Conservation (phyloP, 1,284 basidiomycete species). For the Fomitopsis betulina region DNA sequence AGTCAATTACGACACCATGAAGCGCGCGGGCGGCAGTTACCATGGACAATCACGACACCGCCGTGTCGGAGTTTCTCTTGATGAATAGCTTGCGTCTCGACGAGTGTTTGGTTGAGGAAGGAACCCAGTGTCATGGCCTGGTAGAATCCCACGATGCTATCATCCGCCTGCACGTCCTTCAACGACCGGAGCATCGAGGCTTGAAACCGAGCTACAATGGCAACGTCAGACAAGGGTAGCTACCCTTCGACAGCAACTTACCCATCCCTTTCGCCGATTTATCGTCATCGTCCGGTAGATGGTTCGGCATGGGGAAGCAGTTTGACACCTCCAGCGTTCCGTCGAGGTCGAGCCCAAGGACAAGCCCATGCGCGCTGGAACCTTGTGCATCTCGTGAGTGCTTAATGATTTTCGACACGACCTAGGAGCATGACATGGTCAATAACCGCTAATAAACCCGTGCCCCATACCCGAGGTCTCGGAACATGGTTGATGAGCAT, state of each 20-base stretch:
- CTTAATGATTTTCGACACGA: slow-evolving; percentile 91
- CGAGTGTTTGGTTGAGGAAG: slow-evolving; percentile 87
- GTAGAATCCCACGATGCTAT: slow-evolving; percentile 96
- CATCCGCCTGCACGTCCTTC: slow-evolving; percentile 91
- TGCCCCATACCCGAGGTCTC: neutral
- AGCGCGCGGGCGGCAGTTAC: slow-evolving; percentile 34
- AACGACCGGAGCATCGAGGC: slow-evolving; percentile 82
- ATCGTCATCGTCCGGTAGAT: slow-evolving; percentile 70
- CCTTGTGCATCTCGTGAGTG: slow-evolving; percentile 68
- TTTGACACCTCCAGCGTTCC: slow-evolving; percentile 91
- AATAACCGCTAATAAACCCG: neutral
- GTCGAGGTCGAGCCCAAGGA: slow-evolving; percentile 90
- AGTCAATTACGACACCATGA: neutral
- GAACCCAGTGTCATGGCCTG: slow-evolving; percentile 87
- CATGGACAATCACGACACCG: slow-evolving; percentile 88
- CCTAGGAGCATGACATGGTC: slow-evolving; percentile 40
- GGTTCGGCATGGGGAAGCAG: slow-evolving; percentile 82
- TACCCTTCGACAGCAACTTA: slow-evolving; percentile 30
- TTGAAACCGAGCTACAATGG: slow-evolving; percentile 70
- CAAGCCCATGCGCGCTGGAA: slow-evolving; percentile 73
- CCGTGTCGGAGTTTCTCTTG: slow-evolving; percentile 79
- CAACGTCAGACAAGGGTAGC: slow-evolving; percentile 3
- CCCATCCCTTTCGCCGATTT: slow-evolving; percentile 70
- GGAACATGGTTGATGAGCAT: neutral
- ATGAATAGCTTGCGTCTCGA: slow-evolving; percentile 85